Percentiles rank a stretch among this genome's conserved stretches.
Conservation (phyloP, 2,329 filamentous ascomycete species). For the Acarospora socialis region DNA sequence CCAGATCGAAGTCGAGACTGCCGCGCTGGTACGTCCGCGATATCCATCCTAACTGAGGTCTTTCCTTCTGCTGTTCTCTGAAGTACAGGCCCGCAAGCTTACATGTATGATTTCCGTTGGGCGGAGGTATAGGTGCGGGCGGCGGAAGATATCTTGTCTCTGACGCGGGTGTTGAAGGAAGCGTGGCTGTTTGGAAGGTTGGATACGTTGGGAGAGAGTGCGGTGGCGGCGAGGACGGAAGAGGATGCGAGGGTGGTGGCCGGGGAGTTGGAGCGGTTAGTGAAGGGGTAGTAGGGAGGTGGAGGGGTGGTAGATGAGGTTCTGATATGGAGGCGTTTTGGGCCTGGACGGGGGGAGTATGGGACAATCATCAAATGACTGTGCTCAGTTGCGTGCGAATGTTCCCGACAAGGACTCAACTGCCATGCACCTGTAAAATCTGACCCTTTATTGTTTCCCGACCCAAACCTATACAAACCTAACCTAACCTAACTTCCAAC, state of each 20-base stretch:
- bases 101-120: not conserved
- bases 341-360: no score
- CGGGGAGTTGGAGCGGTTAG: constrained; percentile 25
- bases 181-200: constrained; percentile 53
- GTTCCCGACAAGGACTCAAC: no score
- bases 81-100: not conserved
- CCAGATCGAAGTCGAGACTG: constrained; percentile 44
- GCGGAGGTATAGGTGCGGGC: constrained; percentile 37
- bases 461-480: no score
- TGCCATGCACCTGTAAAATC: no score
- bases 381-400: no score
- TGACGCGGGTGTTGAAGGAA: constrained; percentile 50
- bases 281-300: no score
- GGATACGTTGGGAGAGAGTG: constrained; percentile 38
- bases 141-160: constrained; percentile 45
- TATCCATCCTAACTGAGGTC: no score
- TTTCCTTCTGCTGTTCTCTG: not conserved
- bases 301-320: constrained; percentile 13
- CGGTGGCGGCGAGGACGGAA: constrained; percentile 30
- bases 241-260: constrained; percentile 33
- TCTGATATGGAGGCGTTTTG: not conserved
- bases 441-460: no score
- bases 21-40: constrained; percentile 38
- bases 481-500: no score
- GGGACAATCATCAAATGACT: no score